These are phyloP conservation scores for Saururus chinensis DNA, from an alignment of 164 flowering plant genomes.

Conservation along the genomic window DNA sequence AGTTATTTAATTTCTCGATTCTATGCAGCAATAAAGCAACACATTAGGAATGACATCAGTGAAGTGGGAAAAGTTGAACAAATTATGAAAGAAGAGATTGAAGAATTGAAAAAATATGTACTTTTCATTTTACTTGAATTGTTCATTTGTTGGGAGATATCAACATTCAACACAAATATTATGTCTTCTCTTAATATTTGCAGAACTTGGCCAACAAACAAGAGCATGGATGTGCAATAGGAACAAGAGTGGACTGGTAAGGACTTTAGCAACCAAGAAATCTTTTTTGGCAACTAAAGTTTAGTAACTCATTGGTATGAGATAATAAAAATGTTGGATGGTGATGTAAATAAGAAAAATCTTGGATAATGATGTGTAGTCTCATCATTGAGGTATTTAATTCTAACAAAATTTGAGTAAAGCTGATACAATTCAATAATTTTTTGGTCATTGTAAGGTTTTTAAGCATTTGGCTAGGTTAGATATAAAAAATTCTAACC, in stretches of 20 bases:
- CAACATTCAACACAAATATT: not conserved
- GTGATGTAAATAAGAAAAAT: no score
- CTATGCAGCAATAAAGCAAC: slow-evolving; percentile 65
- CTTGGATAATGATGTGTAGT: no score
- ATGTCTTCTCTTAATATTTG: slow-evolving; percentile 4
- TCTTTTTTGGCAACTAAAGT: not conserved
- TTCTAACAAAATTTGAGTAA: no score
- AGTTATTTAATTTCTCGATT: not conserved
- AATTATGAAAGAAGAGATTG: slow-evolving; percentile 53
- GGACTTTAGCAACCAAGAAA: slow-evolving; percentile 74
- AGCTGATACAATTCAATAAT: no score
- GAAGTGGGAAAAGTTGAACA: slow-evolving; percentile 78
- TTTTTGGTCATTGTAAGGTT: no score
- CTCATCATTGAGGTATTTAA: no score
- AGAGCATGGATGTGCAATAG: slow-evolving; percentile 86
- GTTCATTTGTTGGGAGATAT: not conserved
- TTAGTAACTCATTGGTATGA: no score
- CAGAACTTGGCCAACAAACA: slow-evolving; percentile 78
- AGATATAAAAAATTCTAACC: no score
- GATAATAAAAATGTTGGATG: no score
- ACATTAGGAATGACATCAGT: slow-evolving; percentile 91
- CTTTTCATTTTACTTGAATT: slow-evolving; percentile 3
- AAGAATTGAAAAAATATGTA: slow-evolving; percentile 78
- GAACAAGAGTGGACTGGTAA: slow-evolving; percentile 74
- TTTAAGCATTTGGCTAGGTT: no score